phyloP scores from a whole-genome alignment of 169 alveolate genomes.

The Plasmodium berghei region DNA sequence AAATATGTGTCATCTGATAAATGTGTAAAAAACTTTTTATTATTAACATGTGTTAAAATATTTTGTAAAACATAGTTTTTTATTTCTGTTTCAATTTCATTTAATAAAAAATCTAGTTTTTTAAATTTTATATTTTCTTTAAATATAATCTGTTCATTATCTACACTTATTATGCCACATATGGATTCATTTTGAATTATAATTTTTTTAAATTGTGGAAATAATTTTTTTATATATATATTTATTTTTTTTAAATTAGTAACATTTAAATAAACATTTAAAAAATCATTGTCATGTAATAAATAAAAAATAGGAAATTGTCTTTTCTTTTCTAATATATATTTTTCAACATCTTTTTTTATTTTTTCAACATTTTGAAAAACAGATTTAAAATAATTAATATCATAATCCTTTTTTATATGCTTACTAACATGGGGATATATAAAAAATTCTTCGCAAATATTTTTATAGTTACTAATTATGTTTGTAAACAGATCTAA shows the following conservation, averaged over 20 bases:
- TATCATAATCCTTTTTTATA: constrained; percentile 17
- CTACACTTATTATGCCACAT: constrained; percentile 18
- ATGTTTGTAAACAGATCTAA: neutral
- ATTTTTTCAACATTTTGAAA: neutral
- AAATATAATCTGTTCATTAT: constrained; percentile 35
- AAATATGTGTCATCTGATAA: constrained; percentile 37
- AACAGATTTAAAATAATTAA: neutral
- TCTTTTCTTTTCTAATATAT: constrained; percentile 24
- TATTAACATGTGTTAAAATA: neutral
- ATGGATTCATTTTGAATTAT: constrained; percentile 57
- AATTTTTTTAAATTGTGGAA: constrained; percentile 25
- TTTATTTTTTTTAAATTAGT: constrained; percentile 28
- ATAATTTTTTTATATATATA: constrained; percentile 15
- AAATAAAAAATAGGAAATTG: constrained; percentile 29
- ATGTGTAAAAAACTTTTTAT: constrained; percentile 13
- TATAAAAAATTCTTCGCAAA: constrained; percentile 55
- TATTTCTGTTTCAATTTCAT: constrained; percentile 26
- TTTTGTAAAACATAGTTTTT: constrained; percentile 2
- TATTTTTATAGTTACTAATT: constrained; percentile 22
- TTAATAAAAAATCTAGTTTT: constrained; percentile 41
- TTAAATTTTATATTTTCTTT: constrained; percentile 49
- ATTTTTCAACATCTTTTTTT: neutral
- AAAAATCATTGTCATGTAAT: constrained; percentile 17
- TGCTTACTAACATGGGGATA: constrained; percentile 62
- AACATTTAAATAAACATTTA: constrained; percentile 32